Evolutionary conservation across 345 rosid genomes (phyloP).

Genomic region (Lumnitzera racemosa): DNA sequence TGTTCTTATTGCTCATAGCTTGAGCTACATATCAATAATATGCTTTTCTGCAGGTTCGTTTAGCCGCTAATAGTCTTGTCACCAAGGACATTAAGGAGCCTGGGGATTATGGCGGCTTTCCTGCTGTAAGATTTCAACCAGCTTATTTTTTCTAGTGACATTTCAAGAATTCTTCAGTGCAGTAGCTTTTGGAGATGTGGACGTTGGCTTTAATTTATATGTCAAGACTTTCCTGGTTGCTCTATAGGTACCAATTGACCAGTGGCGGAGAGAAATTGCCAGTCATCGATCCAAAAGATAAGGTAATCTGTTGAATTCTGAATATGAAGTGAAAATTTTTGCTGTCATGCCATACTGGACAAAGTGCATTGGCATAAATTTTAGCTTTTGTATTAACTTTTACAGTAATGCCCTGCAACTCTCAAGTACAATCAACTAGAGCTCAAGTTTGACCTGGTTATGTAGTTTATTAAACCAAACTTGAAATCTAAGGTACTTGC

Average conservation of each 20-base stretch:
- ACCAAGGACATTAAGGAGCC: conserved; percentile 66
- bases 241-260: conserved; percentile 56
- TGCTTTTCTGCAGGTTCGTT: conserved; percentile 45
- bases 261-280: conserved; percentile 69
- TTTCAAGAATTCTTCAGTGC: neutral
- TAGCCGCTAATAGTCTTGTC: conserved; percentile 73
- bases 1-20: too few species aligned
- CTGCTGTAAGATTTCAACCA: conserved; percentile 51
- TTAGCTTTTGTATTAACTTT: too few species aligned
- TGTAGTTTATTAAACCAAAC: too few species aligned
- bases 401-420: too few species aligned
- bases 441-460: too few species aligned
- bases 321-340: too few species aligned
- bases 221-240: neutral
- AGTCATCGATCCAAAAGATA: conserved; percentile 17
- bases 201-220: neutral
- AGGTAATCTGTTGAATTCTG: neutral
- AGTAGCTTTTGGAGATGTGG: neutral
- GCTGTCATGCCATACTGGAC: too few species aligned
- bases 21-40: neutral
- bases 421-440: too few species aligned
- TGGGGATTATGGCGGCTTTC: conserved; percentile 88
- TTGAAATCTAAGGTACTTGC: too few species aligned
- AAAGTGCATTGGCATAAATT: too few species aligned
- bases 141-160: neutral